phyloP scores from a whole-genome alignment of 352 stramenopile species.

The Phytophthora sansomeana region DNA sequence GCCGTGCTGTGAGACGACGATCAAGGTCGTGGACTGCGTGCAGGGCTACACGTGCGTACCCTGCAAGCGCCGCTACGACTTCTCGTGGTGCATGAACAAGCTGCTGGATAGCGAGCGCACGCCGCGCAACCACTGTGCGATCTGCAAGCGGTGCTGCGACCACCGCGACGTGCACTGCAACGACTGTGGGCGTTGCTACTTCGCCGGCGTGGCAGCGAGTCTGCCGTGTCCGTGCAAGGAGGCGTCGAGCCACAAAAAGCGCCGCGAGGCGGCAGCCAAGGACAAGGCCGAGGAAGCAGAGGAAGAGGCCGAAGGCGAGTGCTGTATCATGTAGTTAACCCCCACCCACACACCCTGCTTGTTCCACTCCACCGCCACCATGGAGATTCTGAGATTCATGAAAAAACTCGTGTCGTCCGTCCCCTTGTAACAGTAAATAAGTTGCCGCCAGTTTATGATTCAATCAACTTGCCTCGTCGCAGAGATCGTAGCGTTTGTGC shows the following conservation, averaged over 20 bases:
- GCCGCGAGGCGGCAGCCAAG: slow-evolving; percentile 44
- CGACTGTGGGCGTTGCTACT: slow-evolving; percentile 87
- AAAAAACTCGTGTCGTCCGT: slow-evolving; percentile 31
- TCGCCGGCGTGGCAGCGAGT: slow-evolving; percentile 79
- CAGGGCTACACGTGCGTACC: slow-evolving; percentile 67
- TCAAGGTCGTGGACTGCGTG: slow-evolving; percentile 82
- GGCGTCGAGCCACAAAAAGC: slow-evolving; percentile 62
- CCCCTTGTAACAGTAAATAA: slow-evolving; percentile 34
- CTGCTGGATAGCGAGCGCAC: slow-evolving; percentile 77
- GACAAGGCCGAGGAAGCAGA: slow-evolving; percentile 59
- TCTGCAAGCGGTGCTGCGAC: slow-evolving; percentile 89
- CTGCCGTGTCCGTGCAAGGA: slow-evolving; percentile 85
- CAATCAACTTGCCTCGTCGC: slow-evolving; percentile 25
- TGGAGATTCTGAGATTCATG: slow-evolving; percentile 26
- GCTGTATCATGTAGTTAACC: slow-evolving; percentile 79
- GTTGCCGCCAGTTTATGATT: slow-evolving; percentile 14
- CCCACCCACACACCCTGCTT: slow-evolving; percentile 6
- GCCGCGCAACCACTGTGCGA: slow-evolving; percentile 83
- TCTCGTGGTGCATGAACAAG: slow-evolving; percentile 88
- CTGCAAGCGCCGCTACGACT: slow-evolving; percentile 71
- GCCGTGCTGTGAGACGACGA: slow-evolving; percentile 61
- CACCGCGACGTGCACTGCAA: slow-evolving; percentile 88
- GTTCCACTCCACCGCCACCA: slow-evolving; percentile 24
- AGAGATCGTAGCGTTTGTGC: slow-evolving; percentile 23
- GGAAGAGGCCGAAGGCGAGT: slow-evolving; percentile 80